Conservation (phyloP, 805 yeast species). For the Wickerhamomyces pijperi region DNA sequence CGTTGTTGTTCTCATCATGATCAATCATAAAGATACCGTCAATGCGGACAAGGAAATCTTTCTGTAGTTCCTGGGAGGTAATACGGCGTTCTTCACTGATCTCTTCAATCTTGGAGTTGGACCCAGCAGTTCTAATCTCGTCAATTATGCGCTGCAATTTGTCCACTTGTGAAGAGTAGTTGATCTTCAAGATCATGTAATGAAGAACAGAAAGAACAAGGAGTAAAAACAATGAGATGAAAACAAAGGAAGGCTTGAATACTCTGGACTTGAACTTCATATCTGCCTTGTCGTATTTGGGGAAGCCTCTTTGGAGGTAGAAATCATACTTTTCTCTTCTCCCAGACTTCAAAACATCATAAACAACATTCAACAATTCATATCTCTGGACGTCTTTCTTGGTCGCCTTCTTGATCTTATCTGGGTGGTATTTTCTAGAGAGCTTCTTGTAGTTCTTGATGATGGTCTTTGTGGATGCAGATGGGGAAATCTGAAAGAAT, state of each 20-base stretch:
- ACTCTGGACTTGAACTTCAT: slow-evolving; percentile 53
- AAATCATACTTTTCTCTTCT: slow-evolving; percentile 72
- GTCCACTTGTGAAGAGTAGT: slow-evolving; percentile 40
- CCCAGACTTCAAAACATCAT: slow-evolving; percentile 53
- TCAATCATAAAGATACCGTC: slow-evolving; percentile 51
- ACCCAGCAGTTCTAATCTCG: slow-evolving; percentile 42
- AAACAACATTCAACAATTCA: slow-evolving; percentile 66
- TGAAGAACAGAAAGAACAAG: slow-evolving; percentile 47
- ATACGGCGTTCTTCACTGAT: slow-evolving; percentile 8
- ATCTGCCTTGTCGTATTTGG: slow-evolving; percentile 50
- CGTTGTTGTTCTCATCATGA: slow-evolving; percentile 18
- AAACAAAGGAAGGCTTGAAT: slow-evolving; percentile 54
- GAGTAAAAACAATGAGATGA: slow-evolving; percentile 40
- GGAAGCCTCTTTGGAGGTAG: slow-evolving; percentile 76
- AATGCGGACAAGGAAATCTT: slow-evolving; percentile 41
- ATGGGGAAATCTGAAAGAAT: slow-evolving; percentile 10
- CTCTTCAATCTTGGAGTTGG: slow-evolving; percentile 46
- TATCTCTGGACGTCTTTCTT: slow-evolving; percentile 44
- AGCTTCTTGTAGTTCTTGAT: slow-evolving; percentile 58
- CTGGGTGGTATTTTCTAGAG: slow-evolving; percentile 77
- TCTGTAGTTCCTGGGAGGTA: slow-evolving; percentile 25
- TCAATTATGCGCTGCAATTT: slow-evolving; percentile 41
- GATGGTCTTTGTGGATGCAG: slow-evolving; percentile 37
- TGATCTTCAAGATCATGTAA: slow-evolving; percentile 39
- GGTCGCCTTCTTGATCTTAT: slow-evolving; percentile 36